Conservation (phyloP, 768 basidiomycete species). For the Lactarius vividus region DNA sequence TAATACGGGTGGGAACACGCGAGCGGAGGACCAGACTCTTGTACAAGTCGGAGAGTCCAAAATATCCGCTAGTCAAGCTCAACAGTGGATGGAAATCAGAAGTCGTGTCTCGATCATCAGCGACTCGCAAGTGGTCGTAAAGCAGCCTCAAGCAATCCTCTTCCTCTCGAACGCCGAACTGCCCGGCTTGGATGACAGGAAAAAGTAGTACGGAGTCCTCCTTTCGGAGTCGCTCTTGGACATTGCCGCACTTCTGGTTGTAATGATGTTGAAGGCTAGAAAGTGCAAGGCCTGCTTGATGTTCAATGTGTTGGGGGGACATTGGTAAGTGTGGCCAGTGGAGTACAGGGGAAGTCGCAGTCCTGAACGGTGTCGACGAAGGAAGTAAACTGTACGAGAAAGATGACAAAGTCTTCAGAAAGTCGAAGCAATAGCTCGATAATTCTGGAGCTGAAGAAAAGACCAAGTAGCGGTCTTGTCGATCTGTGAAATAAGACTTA, state of each 20-base stretch:
- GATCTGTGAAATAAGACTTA: slow-evolving; percentile 88
- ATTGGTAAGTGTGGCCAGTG: slow-evolving; percentile 64
- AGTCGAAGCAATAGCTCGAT: slow-evolving; percentile 81
- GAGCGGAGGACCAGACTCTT: slow-evolving; percentile 65
- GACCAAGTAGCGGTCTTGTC: slow-evolving; percentile 91
- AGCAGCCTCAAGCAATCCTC: slow-evolving; percentile 59
- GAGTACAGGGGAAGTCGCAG: slow-evolving; percentile 34
- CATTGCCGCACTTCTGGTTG: slow-evolving; percentile 13
- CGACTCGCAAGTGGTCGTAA: slow-evolving; percentile 41
- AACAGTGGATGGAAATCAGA: slow-evolving; percentile 41
- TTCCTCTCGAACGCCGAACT: slow-evolving; percentile 84
- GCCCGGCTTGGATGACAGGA: slow-evolving; percentile 88
- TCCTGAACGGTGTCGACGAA: slow-evolving; percentile 36
- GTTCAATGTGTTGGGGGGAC: slow-evolving; percentile 69
- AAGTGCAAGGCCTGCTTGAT: slow-evolving; percentile 55
- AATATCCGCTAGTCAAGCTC: slow-evolving; percentile 95
- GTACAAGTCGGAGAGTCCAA: slow-evolving; percentile 80
- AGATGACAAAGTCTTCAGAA: slow-evolving; percentile 60
- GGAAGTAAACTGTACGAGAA: slow-evolving; percentile 68
- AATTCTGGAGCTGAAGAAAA: slow-evolving; percentile 60
- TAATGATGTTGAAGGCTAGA: slow-evolving; percentile 54
- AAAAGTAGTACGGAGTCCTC: slow-evolving; percentile 54
- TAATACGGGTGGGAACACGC: slow-evolving; percentile 61
- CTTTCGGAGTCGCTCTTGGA: slow-evolving; percentile 13
- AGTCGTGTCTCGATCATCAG: neutral